Conservation (phyloP, 257 asterid genomes). For the Solanum lignicaule region DNA sequence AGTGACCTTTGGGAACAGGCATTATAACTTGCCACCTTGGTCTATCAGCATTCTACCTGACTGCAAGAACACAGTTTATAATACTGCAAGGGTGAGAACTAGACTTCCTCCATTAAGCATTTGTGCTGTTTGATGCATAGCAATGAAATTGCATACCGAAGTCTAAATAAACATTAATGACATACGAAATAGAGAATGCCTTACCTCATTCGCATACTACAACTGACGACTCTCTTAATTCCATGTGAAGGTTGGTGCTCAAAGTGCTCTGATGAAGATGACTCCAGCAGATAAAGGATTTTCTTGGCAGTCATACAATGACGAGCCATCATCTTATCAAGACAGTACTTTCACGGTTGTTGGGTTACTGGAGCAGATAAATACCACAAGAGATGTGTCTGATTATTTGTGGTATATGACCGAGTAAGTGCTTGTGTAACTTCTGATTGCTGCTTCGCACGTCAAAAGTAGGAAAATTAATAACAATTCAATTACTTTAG, state of each 20-base stretch:
- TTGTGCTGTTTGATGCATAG: background rate
- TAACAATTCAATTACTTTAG: background rate
- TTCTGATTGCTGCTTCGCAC: background rate
- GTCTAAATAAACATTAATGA: background rate
- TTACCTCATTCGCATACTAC: background rate
- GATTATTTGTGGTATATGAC: conserved; percentile 95
- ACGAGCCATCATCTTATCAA: conserved; percentile 50
- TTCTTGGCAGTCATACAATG: conserved; percentile 81
- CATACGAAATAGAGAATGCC: background rate
- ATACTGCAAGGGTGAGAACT: conserved; percentile 87
- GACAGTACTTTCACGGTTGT: conserved; percentile 47
- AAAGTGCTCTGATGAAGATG: conserved; percentile 91
- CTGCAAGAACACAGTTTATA: conserved; percentile 84
- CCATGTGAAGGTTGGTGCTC: conserved; percentile 72
- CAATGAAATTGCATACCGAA: background rate
- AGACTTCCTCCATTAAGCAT: background rate
- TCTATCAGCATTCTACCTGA: conserved; percentile 97
- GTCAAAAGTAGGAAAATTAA: background rate
- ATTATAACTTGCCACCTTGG: conserved; percentile 96
- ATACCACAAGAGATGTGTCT: conserved; percentile 78
- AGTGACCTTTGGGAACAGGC: conserved; percentile 56
- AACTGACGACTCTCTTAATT: background rate
- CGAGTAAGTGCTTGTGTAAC: conserved; percentile 47
- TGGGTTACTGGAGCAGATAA: conserved; percentile 91
- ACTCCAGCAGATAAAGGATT: conserved; percentile 48